phyloP scores from a whole-genome alignment of 1,284 basidiomycete species.

The Boletus holoroseus region DNA sequence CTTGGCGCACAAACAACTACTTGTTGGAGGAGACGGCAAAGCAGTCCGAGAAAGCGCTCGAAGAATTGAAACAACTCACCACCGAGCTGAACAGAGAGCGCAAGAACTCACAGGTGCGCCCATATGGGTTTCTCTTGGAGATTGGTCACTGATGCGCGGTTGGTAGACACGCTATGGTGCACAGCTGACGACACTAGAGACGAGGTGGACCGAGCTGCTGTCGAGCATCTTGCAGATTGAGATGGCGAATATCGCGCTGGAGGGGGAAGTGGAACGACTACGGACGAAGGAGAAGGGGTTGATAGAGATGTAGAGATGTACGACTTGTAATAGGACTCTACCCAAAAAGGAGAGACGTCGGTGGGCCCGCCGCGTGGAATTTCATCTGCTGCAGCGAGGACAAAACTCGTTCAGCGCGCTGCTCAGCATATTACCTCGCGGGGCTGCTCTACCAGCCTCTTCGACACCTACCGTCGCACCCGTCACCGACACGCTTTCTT shows the following conservation, averaged over 20 bases:
- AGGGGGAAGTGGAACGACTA: slow-evolving; percentile 62
- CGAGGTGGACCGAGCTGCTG: slow-evolving; percentile 83
- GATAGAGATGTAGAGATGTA: slow-evolving; percentile 36
- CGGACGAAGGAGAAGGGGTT: slow-evolving; percentile 56
- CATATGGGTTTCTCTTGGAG: background rate
- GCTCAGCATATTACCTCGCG: background rate
- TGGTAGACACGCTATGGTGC: slow-evolving; percentile 66
- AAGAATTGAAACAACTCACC: slow-evolving; percentile 67
- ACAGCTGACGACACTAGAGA: slow-evolving; percentile 75
- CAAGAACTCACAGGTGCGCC: slow-evolving; percentile 73
- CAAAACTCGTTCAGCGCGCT: slow-evolving; percentile 8
- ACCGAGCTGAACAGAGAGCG: slow-evolving; percentile 82
- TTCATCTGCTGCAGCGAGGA: slow-evolving; percentile 17
- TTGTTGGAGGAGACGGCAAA: slow-evolving; percentile 75
- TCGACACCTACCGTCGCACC: background rate
- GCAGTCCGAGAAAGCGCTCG: slow-evolving; percentile 66
- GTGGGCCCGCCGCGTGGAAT: slow-evolving; percentile 11
- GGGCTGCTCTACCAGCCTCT: background rate
- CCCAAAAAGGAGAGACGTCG: slow-evolving; percentile 26
- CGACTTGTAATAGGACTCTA: background rate
- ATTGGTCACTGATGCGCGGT: background rate
- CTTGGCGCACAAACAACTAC: slow-evolving; percentile 89
- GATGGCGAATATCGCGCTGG: slow-evolving; percentile 84
- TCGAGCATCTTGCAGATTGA: slow-evolving; percentile 85
- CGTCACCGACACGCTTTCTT: slow-evolving; percentile 6